Conservation (phyloP, 1,139 yeast species). For the Geotrichum cucujoidarum region DNA sequence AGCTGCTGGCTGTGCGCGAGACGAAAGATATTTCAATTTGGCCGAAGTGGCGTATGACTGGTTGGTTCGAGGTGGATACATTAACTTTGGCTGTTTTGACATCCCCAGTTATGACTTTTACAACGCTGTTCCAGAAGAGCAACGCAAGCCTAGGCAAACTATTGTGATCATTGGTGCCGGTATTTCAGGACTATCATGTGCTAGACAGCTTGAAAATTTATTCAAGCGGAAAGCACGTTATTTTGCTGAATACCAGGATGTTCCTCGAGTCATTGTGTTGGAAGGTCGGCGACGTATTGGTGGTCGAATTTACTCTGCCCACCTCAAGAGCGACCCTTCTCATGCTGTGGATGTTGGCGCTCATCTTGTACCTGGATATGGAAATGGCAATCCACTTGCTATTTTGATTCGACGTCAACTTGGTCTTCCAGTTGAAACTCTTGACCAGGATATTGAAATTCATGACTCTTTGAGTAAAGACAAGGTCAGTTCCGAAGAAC, state of each 20-base stretch:
- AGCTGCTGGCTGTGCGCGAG: constrained; percentile 44
- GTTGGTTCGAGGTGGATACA: constrained; percentile 42
- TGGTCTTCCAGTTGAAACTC: constrained; percentile 35
- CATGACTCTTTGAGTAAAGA: constrained; percentile 35
- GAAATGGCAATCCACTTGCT: constrained; percentile 42
- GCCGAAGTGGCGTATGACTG: constrained; percentile 44
- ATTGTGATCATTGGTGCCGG: constrained; percentile 43
- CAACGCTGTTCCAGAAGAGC: constrained; percentile 24
- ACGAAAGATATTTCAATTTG: constrained; percentile 38
- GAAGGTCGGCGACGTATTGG: constrained; percentile 43
- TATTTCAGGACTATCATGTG: constrained; percentile 42
- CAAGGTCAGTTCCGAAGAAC: constrained; percentile 30
- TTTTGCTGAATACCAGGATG: constrained; percentile 37
- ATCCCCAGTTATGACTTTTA: constrained; percentile 25
- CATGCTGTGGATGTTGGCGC: constrained; percentile 41
- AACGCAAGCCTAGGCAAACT: constrained; percentile 37
- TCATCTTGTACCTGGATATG: constrained; percentile 41
- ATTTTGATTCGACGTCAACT: constrained; percentile 41
- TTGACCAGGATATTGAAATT: constrained; percentile 34
- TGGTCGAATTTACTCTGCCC: constrained; percentile 42
- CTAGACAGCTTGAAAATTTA: constrained; percentile 40
- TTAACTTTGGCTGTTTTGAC: constrained; percentile 42
- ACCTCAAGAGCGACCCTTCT: constrained; percentile 29
- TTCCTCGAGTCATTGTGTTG: constrained; percentile 39
- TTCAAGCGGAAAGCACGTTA: constrained; percentile 36